Conservation (phyloP, 345 rosid species). For the Rhodamnia rubescens region DNA sequence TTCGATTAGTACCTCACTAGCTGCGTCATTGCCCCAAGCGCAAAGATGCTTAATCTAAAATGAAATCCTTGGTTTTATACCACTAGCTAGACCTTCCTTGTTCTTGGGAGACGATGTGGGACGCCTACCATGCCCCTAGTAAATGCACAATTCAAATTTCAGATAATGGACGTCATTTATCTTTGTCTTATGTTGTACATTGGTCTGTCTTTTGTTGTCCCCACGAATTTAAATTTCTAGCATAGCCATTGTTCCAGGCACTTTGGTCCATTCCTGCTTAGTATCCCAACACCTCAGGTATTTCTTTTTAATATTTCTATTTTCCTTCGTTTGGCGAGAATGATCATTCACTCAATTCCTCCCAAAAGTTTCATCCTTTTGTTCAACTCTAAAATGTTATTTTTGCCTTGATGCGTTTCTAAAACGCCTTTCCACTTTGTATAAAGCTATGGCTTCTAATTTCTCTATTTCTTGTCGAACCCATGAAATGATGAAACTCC, state of each 20-base stretch:
- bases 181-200: not conserved
- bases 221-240: not conserved
- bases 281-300: not conserved
- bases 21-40: not conserved
- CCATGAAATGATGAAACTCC: not conserved
- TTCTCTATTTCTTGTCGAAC: not conserved
- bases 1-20: not conserved
- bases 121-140: too few species aligned
- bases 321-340: not conserved
- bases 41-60: not conserved
- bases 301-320: not conserved
- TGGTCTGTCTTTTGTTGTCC: not conserved
- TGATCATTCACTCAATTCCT: not conserved
- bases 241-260: not conserved
- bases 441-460: not conserved
- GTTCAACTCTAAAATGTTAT: not conserved
- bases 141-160: not conserved
- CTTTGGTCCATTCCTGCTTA: not conserved
- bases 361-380: not conserved
- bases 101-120: too few species aligned
- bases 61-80: not conserved
- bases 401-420: not conserved
- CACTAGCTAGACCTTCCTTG: too few species aligned
- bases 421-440: not conserved
- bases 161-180: not conserved